Percentiles rank a stretch among this genome's conserved stretches.
Conservation (phyloP, 179 eudicot species). For the Spergularia azorica region DNA sequence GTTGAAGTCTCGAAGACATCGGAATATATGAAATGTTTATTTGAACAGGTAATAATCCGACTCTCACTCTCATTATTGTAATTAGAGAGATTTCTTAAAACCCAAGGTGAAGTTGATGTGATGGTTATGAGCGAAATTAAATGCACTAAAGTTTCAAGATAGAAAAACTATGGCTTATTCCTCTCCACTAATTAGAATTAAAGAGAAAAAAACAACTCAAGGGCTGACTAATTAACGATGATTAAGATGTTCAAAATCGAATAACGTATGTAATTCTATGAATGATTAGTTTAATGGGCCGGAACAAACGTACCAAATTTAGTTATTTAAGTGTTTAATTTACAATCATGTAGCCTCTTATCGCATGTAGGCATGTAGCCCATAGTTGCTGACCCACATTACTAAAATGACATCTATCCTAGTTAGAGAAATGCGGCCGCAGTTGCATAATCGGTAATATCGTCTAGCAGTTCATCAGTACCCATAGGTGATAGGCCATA, state of each 20-base stretch:
- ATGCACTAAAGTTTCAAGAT: neutral
- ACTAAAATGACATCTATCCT: too few relatives aligned
- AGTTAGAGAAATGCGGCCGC: too few relatives aligned
- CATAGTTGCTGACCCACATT: slow-evolving; percentile 1
- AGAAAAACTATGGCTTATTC: neutral
- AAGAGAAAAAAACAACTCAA: neutral
- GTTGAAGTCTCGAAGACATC: too few relatives aligned
- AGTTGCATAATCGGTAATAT: too few relatives aligned
- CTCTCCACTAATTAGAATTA: neutral
- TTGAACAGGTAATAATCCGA: too few relatives aligned
- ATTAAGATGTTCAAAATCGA: slow-evolving; percentile 8
- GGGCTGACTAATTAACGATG: neutral
- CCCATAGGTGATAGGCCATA: too few relatives aligned
- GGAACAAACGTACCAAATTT: neutral
- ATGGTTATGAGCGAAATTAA: too few relatives aligned
- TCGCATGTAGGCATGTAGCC: neutral
- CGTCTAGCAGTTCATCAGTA: too few relatives aligned
- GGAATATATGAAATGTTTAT: too few relatives aligned
- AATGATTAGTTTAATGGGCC: neutral
- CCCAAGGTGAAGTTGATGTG: too few relatives aligned
- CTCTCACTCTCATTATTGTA: too few relatives aligned
- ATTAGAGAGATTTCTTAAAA: too few relatives aligned
- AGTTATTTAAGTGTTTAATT: neutral
- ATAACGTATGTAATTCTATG: neutral
- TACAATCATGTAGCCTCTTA: neutral